Base-by-base conservation (phyloP, 768 basidiomycete species). In the Chlorophyllum brunneum region DNA sequence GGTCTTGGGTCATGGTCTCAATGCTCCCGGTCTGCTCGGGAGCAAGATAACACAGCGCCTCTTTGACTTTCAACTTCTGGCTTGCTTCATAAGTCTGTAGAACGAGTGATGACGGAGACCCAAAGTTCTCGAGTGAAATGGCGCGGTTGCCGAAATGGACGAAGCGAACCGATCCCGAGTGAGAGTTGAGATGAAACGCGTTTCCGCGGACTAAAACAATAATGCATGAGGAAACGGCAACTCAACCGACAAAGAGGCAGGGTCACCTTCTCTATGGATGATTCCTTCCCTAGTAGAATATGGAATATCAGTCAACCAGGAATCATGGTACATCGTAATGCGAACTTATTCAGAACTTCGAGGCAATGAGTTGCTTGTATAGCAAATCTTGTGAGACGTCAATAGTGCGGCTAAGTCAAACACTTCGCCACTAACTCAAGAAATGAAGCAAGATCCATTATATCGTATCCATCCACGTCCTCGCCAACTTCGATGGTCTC, bases 371-470 rank as follows among this genome's bases (percentile, higher is more conserved):
- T 85, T 2, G 86, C 83, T 59, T 88, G 83, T 34, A 88, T 84
- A 6, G 86, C 81, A 60, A 89, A 89, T 62, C 85, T 87, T 34
- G 15, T 39, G 22, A 53, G 29, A 41, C 24, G 23, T 57, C 18
- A 59, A 54, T 33, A 50, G 18, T 11, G 24, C 37, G 8, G 1
- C 11, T 16, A n/a, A 15, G 34, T n/a, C 7, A 6, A 23, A 30
- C 9, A 48, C 15, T 22, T 15, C 1, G n/a, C n/a, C n/a, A 57
- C 80, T 52, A 58, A 86, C 85, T 89, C 86, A 2, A 89, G 71
- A 65, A 88, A 89, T 0, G 84, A 80, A 11, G 85, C 85, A 15
- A 89, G 69, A 63, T 89, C 87, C 83, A 89, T 87, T 45, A 86
- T 78, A 60, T 85, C 84, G 44, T 80, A 80, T 6, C 72, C 74